A percentile compares a stretch with the other conserved stretches of the same genome.
These are phyloP conservation scores for Candida khao-thaluensis DNA, from an alignment of 805 yeast species.

Conservation along the genomic window DNA sequence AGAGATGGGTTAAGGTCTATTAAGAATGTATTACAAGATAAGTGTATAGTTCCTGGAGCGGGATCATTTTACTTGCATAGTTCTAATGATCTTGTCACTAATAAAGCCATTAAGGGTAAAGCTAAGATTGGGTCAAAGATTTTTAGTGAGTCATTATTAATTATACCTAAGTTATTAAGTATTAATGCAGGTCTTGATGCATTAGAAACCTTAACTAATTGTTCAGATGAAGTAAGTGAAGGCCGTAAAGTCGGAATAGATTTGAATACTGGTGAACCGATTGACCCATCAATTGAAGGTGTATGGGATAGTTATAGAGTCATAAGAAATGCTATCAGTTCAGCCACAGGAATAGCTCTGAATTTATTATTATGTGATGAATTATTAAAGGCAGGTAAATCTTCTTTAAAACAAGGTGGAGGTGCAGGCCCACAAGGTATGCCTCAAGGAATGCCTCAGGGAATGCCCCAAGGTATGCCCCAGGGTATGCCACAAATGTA, in stretches of 20 bases:
- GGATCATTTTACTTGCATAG: constrained; percentile 93
- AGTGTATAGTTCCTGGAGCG: constrained; percentile 89
- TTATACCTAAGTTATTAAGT: constrained; percentile 89
- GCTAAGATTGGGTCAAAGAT: constrained; percentile 89
- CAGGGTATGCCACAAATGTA: constrained; percentile 11
- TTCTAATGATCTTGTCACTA: constrained; percentile 58
- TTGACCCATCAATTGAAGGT: constrained; percentile 93
- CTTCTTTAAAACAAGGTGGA: constrained; percentile 72
- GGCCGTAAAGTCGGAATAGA: constrained; percentile 89
- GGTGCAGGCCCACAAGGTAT: constrained; percentile 7
- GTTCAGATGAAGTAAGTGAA: constrained; percentile 84
- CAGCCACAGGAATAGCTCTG: constrained; percentile 93
- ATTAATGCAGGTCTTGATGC: constrained; percentile 93
- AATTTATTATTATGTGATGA: constrained; percentile 94
- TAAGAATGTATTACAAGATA: constrained; percentile 84
- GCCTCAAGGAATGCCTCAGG: constrained; percentile 13
- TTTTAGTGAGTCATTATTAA: constrained; percentile 86
- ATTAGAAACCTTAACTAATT: constrained; percentile 80
- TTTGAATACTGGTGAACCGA: constrained; percentile 86
- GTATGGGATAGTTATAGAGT: constrained; percentile 97
- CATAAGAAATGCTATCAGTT: constrained; percentile 84
- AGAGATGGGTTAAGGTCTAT: constrained; percentile 97
- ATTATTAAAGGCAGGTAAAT: constrained; percentile 92
- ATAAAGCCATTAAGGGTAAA: constrained; percentile 69
- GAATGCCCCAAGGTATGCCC: constrained; percentile 14